These are phyloP conservation scores for Balansia obtecta DNA, from an alignment of 2,329 filamentous ascomycete genomes.

Conservation along the genomic window DNA sequence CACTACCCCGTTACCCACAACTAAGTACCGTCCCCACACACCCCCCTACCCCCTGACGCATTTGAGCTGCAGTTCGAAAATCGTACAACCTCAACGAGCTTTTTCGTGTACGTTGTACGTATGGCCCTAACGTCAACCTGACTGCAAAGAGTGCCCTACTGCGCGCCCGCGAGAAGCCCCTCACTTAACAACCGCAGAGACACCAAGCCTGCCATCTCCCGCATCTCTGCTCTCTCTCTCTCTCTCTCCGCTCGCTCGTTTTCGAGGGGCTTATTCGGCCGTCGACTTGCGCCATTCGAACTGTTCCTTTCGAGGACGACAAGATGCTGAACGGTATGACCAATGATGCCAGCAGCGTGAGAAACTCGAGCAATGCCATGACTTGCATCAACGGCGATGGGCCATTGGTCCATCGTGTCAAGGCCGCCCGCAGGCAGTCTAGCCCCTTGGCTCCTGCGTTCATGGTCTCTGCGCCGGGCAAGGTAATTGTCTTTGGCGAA, in stretches of 20 bases:
- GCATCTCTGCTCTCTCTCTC: not conserved
- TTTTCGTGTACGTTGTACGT: too few relatives aligned
- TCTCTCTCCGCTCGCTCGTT: not conserved
- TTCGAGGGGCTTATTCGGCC: not conserved
- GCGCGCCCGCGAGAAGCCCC: too few relatives aligned
- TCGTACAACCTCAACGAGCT: too few relatives aligned
- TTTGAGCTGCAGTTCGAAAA: too few relatives aligned
- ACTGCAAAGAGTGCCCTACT: too few relatives aligned
- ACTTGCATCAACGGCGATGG: slow-evolving; percentile 23
- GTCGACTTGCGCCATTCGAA: not conserved
- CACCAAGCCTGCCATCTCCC: not conserved
- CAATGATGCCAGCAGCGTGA: slow-evolving; percentile 14
- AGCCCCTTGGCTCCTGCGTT: slow-evolving; percentile 72
- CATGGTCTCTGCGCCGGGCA: slow-evolving; percentile 95
- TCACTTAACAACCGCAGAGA: not conserved
- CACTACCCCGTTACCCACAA: too few relatives aligned
- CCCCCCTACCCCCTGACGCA: not conserved
- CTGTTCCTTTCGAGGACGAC: not conserved
- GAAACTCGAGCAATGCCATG: slow-evolving; percentile 14
- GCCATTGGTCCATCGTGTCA: slow-evolving; percentile 23
- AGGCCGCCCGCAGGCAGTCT: slow-evolving; percentile 42
- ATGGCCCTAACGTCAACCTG: too few relatives aligned
- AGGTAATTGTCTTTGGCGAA: slow-evolving; percentile 96
- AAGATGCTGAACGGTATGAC: slow-evolving; percentile 11
- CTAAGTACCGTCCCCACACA: too few relatives aligned